Base-by-base conservation (phyloP, 306 rosid species). In the Vigna unguiculata region DNA sequence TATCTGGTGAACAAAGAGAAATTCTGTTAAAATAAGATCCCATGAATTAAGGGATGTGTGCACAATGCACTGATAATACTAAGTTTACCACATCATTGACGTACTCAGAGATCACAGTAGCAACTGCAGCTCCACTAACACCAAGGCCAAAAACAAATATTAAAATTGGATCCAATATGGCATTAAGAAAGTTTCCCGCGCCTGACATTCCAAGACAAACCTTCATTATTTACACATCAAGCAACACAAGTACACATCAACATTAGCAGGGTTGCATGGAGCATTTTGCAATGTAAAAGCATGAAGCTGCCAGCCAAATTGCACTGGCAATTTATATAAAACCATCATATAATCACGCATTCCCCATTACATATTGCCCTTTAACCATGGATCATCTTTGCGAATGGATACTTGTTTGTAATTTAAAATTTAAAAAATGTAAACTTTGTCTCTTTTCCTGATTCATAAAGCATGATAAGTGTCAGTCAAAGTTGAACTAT, bases 71-170 rank as follows among this genome's bases (percentile, higher is more conserved):
- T 79, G 36, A 73, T 67, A 78, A 72, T 69, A 78, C 80, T 72
- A 88, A 88, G 86, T 90, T 95, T 92, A 92, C 92, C 96, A 91
- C 96, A 90, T 88, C 80, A 38, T 66, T 73, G 93, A 92, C 96
- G 72, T 92, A 95, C 97, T 95, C 97, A 88, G 97, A 90, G 59
- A 87, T 92, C 92, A 92, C 95, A 0, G 91, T 90, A 68, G 99
- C 79, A 79, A 87, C 53, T 15, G 97, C 99, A 70, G 97, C 98
- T 75, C 98, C 98, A 11, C 87, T 74, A 79, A 95, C 63, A 59
- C 98, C 98, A 79, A 95, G 63, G 72, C 89, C 90, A 61, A 72
- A 77, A 72, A 47, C 53, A 82, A 90, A 92, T 74, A 95, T 90
- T 74, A 95, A 79, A 73, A 95, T 70, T 71, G 90, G 84, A 82